These are phyloP conservation scores for Macrolepiota albuminosa DNA, from an alignment of 768 basidiomycete genomes.

Conservation along the genomic window DNA sequence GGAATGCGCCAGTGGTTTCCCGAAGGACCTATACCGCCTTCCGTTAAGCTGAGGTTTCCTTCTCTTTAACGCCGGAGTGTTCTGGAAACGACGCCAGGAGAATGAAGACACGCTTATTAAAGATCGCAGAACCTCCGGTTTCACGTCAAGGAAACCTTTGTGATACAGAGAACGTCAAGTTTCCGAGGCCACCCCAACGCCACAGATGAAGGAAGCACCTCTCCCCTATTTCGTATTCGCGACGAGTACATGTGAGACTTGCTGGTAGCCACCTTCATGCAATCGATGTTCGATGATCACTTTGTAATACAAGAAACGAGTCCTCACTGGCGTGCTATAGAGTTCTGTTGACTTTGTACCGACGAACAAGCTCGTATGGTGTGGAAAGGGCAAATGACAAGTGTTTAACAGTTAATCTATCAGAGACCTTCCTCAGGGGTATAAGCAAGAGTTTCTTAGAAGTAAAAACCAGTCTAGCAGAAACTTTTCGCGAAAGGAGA, in stretches of 20 bases:
- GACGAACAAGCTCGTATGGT: neutral
- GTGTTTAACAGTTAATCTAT: neutral
- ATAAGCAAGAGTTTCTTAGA: neutral
- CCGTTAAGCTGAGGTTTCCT: neutral
- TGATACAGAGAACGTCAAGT: neutral
- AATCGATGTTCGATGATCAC: neutral
- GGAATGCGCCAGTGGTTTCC: neutral
- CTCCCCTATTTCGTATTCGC: neutral
- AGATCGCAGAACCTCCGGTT: neutral
- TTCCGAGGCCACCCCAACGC: slow-evolving; percentile 1
- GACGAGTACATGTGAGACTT: neutral
- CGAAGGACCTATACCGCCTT: neutral
- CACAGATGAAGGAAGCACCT: neutral
- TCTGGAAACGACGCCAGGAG: slow-evolving; percentile 5
- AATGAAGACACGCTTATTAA: neutral
- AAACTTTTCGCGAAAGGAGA: neutral
- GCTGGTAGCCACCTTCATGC: neutral
- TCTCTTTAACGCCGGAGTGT: neutral
- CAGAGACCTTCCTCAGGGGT: neutral
- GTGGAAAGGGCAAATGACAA: neutral
- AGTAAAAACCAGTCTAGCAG: neutral
- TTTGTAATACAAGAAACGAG: neutral
- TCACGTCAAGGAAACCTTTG: neutral
- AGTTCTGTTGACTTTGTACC: neutral
- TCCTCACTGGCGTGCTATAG: neutral